Evolutionary conservation across 2,329 filamentous ascomycete species (phyloP).

Genomic region (Phialemoniopsis sp.): DNA sequence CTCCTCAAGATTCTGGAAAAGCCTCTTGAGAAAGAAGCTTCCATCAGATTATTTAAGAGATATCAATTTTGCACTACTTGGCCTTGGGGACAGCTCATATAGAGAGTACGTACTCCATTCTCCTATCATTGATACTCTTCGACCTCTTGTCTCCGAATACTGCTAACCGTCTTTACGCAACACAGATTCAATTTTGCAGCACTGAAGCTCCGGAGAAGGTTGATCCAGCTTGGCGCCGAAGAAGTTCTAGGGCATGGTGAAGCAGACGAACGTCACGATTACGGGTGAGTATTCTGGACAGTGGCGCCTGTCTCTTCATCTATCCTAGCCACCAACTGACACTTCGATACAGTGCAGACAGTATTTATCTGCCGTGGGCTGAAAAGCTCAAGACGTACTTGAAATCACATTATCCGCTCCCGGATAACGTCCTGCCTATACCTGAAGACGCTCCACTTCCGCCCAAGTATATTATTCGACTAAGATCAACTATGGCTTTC

Average conservation of each 20-base stretch:
- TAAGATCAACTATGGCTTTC: slow-evolving; percentile 9
- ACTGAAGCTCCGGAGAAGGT: slow-evolving; percentile 78
- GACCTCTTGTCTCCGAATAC: background rate
- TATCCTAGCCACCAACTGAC: slow-evolving; percentile 3
- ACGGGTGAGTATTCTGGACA: slow-evolving; percentile 60
- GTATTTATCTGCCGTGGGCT: slow-evolving; percentile 76
- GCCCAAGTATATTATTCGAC: slow-evolving; percentile 57
- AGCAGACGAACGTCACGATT: slow-evolving; percentile 88
- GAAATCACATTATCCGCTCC: slow-evolving; percentile 64
- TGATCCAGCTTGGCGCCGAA: slow-evolving; percentile 77
- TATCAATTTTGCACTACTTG: slow-evolving; percentile 79
- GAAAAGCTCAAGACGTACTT: slow-evolving; percentile 63
- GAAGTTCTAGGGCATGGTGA: slow-evolving; percentile 77
- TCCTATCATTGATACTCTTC: background rate
- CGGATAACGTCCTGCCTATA: slow-evolving; percentile 63
- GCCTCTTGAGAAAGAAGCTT: slow-evolving; percentile 74
- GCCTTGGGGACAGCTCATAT: slow-evolving; percentile 92
- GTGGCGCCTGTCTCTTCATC: background rate
- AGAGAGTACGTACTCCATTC: slow-evolving; percentile 47
- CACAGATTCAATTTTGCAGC: slow-evolving; percentile 92
- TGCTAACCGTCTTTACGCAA: background rate
- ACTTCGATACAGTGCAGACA: slow-evolving; percentile 61
- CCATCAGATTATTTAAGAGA: slow-evolving; percentile 63
- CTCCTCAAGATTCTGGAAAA: slow-evolving; percentile 78
- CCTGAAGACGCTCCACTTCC: slow-evolving; percentile 70